Evolutionary conservation across 257 asterid species (phyloP).

Genomic region (Buddleja alternifolia): DNA sequence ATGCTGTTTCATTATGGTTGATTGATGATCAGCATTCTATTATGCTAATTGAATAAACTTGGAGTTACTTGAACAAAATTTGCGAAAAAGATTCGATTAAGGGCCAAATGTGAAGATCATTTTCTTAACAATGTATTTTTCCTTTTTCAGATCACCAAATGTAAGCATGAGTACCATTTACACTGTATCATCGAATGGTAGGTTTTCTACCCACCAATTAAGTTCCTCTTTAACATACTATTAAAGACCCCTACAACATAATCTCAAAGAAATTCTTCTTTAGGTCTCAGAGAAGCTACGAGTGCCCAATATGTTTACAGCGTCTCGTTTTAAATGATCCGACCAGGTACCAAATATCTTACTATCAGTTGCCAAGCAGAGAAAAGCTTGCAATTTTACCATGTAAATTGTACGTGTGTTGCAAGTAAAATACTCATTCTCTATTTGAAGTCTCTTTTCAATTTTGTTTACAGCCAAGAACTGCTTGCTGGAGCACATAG

Average conservation of each 20-base stretch:
- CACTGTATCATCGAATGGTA: constrained; percentile 85
- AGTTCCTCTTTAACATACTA: neutral
- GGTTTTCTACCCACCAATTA: constrained; percentile 18
- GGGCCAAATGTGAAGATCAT: neutral
- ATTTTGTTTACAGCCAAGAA: constrained; percentile 54
- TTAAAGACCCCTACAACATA: no score
- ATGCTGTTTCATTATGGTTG: neutral
- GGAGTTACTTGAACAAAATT: no score
- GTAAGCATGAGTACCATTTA: constrained; percentile 75
- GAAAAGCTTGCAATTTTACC: neutral
- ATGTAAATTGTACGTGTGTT: neutral
- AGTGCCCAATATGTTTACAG: constrained; percentile 76
- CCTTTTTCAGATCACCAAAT: constrained; percentile 57
- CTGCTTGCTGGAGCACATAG: constrained; percentile 53
- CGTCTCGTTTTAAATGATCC: constrained; percentile 57
- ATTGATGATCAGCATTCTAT: neutral
- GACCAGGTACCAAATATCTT: constrained; percentile 45
- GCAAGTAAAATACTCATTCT: no score
- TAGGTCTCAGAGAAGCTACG: constrained; percentile 74
- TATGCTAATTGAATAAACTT: neutral
- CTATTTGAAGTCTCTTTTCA: constrained; percentile 10
- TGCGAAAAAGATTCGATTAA: neutral
- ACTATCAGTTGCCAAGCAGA: neutral
- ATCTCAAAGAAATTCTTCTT: constrained; percentile 12
- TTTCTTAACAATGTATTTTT: neutral